These are phyloP conservation scores for Candida argentea DNA, from an alignment of 805 yeast genomes.

Conservation along the genomic window DNA sequence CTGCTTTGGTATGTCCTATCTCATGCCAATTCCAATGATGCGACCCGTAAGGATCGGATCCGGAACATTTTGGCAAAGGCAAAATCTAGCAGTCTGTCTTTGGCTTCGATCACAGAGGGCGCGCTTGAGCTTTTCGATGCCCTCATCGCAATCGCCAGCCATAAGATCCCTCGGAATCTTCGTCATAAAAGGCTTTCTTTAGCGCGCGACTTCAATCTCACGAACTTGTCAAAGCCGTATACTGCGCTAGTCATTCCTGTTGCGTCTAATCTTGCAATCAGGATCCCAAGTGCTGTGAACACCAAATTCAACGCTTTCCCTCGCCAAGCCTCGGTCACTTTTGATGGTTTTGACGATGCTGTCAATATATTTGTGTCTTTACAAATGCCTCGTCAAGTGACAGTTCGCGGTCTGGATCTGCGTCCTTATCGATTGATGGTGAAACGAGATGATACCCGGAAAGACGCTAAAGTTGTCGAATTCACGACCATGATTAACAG, in stretches of 20 bases:
- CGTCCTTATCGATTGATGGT: slow-evolving; percentile 64
- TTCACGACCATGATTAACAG: slow-evolving; percentile 81
- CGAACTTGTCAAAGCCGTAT: slow-evolving; percentile 18
- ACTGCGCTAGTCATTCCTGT: slow-evolving; percentile 63
- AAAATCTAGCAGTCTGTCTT: slow-evolving; percentile 6
- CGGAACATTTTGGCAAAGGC: slow-evolving; percentile 11
- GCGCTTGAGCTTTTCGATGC: slow-evolving; percentile 31
- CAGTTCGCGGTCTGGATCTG: slow-evolving; percentile 72
- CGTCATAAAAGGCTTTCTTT: slow-evolving; percentile 26
- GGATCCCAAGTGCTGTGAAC: slow-evolving; percentile 41
- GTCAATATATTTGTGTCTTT: slow-evolving; percentile 71
- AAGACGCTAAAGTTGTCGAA: slow-evolving; percentile 91
- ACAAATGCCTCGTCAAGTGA: slow-evolving; percentile 77
- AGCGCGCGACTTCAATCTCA: slow-evolving; percentile 30
- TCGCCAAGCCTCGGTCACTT: slow-evolving; percentile 35
- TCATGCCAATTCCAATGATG: slow-evolving; percentile 48
- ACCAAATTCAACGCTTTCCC: slow-evolving; percentile 36
- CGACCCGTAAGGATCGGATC: slow-evolving; percentile 18
- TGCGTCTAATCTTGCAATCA: slow-evolving; percentile 55
- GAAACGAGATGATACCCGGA: slow-evolving; percentile 86
- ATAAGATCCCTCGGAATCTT: slow-evolving; percentile 24
- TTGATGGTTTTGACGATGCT: slow-evolving; percentile 51
- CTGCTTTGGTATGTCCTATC: slow-evolving; percentile 80
- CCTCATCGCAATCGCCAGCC: slow-evolving; percentile 33
- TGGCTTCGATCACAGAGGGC: slow-evolving; percentile 10